Base-by-base conservation (phyloP, 768 basidiomycete genomes). In the Pleurotus tuoliensis region DNA sequence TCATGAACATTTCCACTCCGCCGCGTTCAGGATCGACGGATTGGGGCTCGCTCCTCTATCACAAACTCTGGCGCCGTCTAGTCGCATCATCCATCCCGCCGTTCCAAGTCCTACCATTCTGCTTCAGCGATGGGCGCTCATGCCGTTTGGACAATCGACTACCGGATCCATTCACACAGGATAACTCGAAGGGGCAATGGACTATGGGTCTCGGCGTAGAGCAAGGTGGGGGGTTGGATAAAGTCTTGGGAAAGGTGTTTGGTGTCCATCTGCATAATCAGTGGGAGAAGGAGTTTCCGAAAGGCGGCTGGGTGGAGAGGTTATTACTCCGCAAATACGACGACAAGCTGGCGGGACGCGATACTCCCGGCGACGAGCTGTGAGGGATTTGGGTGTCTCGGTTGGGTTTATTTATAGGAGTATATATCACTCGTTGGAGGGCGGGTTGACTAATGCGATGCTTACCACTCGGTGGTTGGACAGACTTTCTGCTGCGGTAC, bases 251-350 rank as follows among this genome's bases (percentile, higher is more conserved):
- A 13, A 86, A 89, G 58, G 80, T 96, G 11, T 99, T 96, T 73
- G 82, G 86, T 0, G 81, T 98, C 37, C 96, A 98, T 72, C 67
- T 98, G 63, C 96, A 98, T 69, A 97, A 98, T 70, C 94, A 94
- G 70, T 98, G 96, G 95, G 82, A 88, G 52, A 97, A 94, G 75
- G 71, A 72, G 49, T 98, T 89, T 67, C 94, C 96, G 0, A 66
- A 69, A 15, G 82, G 75, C 2, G 96, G 96, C 0, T 98, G 95
- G 95, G 86, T 99, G 4, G 84, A 91, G 56, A 76, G 90, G 63
- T 63, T 97, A 61, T 70, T 98, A 61, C 68, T 95, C 67, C 74
- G 71, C 60, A 74, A 76, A 65, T 89, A 89, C 60, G 84, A 90
- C 54, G 59, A 57, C 54, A 72, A 67, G 61, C 54, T 78, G 60